Conservation (phyloP, 495 filamentous ascomycete species). For the Friedmanniomyces simplex region DNA sequence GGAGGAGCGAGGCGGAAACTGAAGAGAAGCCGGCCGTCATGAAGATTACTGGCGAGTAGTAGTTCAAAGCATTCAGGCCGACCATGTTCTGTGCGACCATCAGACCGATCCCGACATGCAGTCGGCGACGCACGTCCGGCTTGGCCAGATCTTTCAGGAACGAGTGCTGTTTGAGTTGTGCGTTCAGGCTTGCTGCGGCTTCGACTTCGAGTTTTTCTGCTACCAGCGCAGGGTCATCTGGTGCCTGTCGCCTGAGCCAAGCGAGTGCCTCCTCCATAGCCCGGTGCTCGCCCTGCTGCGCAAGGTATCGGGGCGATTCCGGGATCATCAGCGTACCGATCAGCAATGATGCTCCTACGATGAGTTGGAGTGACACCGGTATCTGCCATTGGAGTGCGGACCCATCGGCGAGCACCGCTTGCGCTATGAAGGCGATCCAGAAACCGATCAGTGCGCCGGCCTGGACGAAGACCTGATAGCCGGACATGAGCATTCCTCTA, state of each 20-base stretch:
- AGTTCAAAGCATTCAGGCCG: slow-evolving; percentile 15
- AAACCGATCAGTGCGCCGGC: slow-evolving; percentile 5
- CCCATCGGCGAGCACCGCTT: not conserved
- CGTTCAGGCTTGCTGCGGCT: not conserved
- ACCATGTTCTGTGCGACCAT: slow-evolving; percentile 13
- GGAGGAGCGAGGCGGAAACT: slow-evolving; percentile 1
- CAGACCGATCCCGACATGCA: slow-evolving; percentile 11
- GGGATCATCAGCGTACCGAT: slow-evolving; percentile 1
- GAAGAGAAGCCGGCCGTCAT: slow-evolving; percentile 15
- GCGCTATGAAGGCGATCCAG: slow-evolving; percentile 2
- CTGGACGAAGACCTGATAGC: slow-evolving; percentile 3
- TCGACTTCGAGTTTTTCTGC: not conserved
- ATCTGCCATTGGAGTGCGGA: slow-evolving; percentile 9
- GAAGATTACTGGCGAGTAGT: slow-evolving; percentile 17
- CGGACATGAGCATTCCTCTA: not conserved
- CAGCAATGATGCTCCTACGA: slow-evolving; percentile 4
- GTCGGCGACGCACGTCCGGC: slow-evolving; percentile 2
- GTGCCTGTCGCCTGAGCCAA: slow-evolving; percentile 2
- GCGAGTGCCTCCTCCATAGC: slow-evolving; percentile 1
- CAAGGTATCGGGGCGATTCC: slow-evolving; percentile 11
- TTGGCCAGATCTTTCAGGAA: slow-evolving; percentile 2
- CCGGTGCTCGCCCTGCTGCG: not conserved
- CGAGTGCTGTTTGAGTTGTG: not conserved
- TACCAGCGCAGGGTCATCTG: not conserved
- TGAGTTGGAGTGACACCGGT: slow-evolving; percentile 10